Base-by-base conservation (phyloP, 371 early-diverging fungal species). In the Circinella umbellata region DNA sequence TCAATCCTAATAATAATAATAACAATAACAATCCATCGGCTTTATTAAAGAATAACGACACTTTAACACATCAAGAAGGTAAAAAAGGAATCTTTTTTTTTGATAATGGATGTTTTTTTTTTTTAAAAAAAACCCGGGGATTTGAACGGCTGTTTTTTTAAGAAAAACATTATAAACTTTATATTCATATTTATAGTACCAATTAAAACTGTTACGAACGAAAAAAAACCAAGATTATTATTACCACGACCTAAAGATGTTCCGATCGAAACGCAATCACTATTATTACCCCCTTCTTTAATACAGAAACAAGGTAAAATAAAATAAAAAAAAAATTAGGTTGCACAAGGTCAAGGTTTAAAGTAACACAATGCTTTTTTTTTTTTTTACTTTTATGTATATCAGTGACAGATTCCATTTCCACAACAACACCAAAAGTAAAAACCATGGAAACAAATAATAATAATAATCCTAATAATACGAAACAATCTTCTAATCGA, bases 211-310 rank as follows among this genome's bases (percentile, higher is more conserved):
- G n/a, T 51, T 13, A 51, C 8, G 3, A 51, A 51, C 51, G 51
- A 51, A 14, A 51, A 51, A 15, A 51, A 51, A 51, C 51, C 51
- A 5, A 8, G 51, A 51, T n/a, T n/a, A 51, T 51, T 51, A n/a
- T n/a, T 51, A n/a, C 51, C 51, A n/a, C 51, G 51, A 51, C 51
- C 51, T 14, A 51, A n/a, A 51, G 51, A 51, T 17, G 51, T n/a
- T 8, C 15, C n/a, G 51, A 51, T 51, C 51, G n/a, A 51, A 51
- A 14, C 51, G 15, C 51, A 13, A 51, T 15, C 14, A 51, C 17
- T 13, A 0, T 15, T 15, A 5, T 13, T n/a, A 17, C 51, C 51
- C 47, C 47, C 47, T 47, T 47, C 47, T 51, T n/a, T 15, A 17
- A 17, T n/a, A 17, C n/a, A 8, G 51, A 14, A 51, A 47, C 11